Conservation (phyloP, 371 early-diverging fungal species). For the Lichtheimia corymbifera region DNA sequence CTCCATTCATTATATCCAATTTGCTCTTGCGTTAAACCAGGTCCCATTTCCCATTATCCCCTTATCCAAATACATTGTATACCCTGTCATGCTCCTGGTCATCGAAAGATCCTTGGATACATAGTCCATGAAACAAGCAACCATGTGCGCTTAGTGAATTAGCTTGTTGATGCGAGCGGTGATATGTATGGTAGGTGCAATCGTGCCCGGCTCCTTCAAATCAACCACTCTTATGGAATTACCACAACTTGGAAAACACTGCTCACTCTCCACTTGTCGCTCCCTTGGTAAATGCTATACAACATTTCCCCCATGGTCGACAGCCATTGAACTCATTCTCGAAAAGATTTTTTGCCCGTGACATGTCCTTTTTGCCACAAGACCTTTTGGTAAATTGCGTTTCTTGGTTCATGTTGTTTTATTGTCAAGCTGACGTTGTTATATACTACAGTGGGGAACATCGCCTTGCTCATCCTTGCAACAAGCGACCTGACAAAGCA, state of each 20-base stretch:
- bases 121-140: too few relatives aligned
- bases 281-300: background rate
- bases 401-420: background rate
- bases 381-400: slow-evolving; percentile 12
- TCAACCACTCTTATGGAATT: slow-evolving; percentile 4
- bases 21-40: too few relatives aligned
- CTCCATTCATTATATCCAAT: too few relatives aligned
- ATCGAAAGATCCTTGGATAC: too few relatives aligned
- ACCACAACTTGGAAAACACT: slow-evolving; percentile 9
- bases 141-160: too few relatives aligned
- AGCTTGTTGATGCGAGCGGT: too few relatives aligned
- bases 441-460: background rate
- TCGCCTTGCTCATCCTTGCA: background rate
- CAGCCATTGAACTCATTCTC: background rate
- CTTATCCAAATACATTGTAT: too few relatives aligned
- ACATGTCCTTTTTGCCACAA: slow-evolving; percentile 9
- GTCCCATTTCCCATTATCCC: too few relatives aligned
- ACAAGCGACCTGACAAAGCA: background rate
- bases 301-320: background rate
- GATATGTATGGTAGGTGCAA: too few relatives aligned
- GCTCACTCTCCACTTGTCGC: slow-evolving; percentile 4
- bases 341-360: slow-evolving; percentile 11
- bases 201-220: background rate
- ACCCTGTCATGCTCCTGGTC: too few relatives aligned
- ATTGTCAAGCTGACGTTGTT: background rate